Evolutionary conservation across 352 stramenopile species (phyloP), one percentile per base, ranked within the genome.

Genomic region (Phytophthora cryptogea): DNA sequence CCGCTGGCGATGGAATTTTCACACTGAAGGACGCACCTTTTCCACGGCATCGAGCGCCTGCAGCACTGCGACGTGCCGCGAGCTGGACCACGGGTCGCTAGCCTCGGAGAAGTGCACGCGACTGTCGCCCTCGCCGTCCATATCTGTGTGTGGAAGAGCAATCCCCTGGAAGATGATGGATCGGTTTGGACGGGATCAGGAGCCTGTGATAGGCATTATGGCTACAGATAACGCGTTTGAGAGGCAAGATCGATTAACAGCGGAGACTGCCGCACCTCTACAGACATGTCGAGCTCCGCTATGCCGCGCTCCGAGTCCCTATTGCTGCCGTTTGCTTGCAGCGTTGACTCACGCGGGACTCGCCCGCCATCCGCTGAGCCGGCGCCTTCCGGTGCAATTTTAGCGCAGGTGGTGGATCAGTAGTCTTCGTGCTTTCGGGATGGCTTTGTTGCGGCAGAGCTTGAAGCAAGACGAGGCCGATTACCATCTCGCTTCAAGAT

Each of bases 101-200:
- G 62, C 80, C 52, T 92, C 83, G 42, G 79, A 90, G 57, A 92
- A 92, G 48, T 92, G 83, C 67, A 92, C 83, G 62, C 81, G 83
- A 43, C 80, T 84, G 54, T 92, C 80, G 42, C 83, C 59, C 51
- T 88, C 78, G 40, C 67, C 63, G 43, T 89, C 78, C 79, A 88
- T 89, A 10, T 37, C 63, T 41, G 35, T 20, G 35, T 41, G 31
- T 36, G 31, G 31, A 11, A 11, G 3, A 7, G 11, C 16, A 33
- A 26, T 48, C 28, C 33, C 28, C 4, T 43, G 6, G 28, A 62
- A 56, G n/a, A 4, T 9, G 44, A 26, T 56, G 8, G 8, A 65
- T 61, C 14, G 2, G 42, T 51, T 61, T 66, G 31, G 16, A 26
- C 28, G 36, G 36, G 50, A 26, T 11, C 8, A 28, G 16, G 5